These are phyloP conservation scores for Senecio squalidus DNA, from an alignment of 140 eudicot species.

Conservation along the genomic window DNA sequence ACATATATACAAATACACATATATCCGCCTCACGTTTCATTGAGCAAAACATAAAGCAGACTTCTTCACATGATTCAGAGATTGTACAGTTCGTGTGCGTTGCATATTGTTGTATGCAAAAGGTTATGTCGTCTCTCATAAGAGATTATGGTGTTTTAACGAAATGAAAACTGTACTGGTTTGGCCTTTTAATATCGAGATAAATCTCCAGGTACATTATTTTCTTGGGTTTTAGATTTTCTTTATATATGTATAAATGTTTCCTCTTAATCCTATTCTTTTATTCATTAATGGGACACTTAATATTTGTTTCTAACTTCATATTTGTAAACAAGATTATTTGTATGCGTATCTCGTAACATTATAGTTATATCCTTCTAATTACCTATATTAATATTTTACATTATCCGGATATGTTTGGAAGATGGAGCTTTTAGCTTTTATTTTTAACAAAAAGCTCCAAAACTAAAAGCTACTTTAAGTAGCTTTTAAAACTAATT, in stretches of 20 bases:
- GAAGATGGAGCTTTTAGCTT: too few relatives aligned
- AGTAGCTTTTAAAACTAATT: too few relatives aligned
- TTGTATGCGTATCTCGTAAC: too few relatives aligned
- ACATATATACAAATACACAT: conserved; percentile 7
- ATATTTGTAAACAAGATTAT: too few relatives aligned
- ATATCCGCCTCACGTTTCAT: background rate
- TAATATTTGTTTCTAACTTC: background rate
- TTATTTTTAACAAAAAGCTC: too few relatives aligned
- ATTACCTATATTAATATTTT: too few relatives aligned
- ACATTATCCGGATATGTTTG: too few relatives aligned
- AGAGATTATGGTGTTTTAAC: background rate
- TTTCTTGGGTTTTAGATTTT: background rate
- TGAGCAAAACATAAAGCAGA: background rate
- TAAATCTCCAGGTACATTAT: background rate
- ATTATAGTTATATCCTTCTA: too few relatives aligned
- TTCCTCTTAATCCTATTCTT: conserved; percentile 19
- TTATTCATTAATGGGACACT: conserved; percentile 22
- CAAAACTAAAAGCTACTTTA: too few relatives aligned
- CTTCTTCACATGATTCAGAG: background rate
- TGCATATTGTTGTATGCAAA: conserved; percentile 2
- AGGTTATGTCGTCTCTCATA: background rate
- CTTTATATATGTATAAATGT: conserved; percentile 15
- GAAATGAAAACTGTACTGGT: background rate
- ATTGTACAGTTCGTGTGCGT: background rate
- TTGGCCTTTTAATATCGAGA: conserved; percentile 9